Evolutionary conservation across 108 stramenopile species (phyloP).

Genomic region (Discostella stelligeroides): DNA sequence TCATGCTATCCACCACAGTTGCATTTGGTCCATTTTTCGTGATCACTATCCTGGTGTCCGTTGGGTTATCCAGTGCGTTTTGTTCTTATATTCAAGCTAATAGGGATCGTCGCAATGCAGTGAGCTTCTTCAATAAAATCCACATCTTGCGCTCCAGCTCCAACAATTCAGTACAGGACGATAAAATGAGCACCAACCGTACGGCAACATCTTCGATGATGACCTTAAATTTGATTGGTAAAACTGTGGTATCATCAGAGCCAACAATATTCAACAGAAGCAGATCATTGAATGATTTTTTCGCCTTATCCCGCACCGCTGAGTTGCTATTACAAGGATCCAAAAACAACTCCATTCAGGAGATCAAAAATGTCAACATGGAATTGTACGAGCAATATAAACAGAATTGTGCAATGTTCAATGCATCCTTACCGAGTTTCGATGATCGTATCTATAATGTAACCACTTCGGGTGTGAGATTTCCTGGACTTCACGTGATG

Average conservation of each 20-base stretch:
- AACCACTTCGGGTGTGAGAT: conserved; percentile 36
- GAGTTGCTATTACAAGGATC: conserved; percentile 38
- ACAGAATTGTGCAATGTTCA: conserved; percentile 18
- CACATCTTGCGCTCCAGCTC: background rate
- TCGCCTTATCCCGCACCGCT: conserved; percentile 33
- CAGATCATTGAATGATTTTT: conserved; percentile 35
- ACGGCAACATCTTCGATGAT: conserved; percentile 8
- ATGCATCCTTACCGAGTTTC: conserved; percentile 16
- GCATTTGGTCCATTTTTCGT: too few species aligned
- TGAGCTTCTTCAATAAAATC: background rate
- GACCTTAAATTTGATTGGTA: conserved; percentile 14
- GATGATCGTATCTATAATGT: conserved; percentile 42
- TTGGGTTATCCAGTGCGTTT: background rate
- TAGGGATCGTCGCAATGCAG: background rate
- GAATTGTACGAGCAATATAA: conserved; percentile 27
- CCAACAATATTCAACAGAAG: background rate
- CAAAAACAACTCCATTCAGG: conserved; percentile 35
- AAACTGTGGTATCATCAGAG: conserved; percentile 10
- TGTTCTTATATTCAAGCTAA: background rate
- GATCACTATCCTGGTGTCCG: too few species aligned
- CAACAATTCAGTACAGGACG: background rate
- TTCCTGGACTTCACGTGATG: conserved; percentile 43
- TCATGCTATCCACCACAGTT: too few species aligned
- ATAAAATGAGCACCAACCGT: background rate
- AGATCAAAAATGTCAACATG: conserved; percentile 28